phyloP scores from a whole-genome alignment of 306 rosid species.

The Quercus wislizeni region DNA sequence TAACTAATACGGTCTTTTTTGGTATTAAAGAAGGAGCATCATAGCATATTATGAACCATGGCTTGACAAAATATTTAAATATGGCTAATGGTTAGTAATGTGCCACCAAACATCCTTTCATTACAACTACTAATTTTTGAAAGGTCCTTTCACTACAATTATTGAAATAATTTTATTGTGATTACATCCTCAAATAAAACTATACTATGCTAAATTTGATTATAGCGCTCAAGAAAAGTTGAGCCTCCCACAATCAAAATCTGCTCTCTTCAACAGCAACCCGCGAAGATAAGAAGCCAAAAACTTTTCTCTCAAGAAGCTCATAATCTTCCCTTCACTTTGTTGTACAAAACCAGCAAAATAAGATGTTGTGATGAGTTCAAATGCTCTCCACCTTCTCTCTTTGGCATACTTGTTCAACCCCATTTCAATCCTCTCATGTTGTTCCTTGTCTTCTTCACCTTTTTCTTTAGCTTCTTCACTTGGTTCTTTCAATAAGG shows the following conservation, averaged over 20 bases:
- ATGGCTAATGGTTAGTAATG: too few relatives aligned
- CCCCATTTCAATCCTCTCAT: not conserved
- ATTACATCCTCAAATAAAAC: too few relatives aligned
- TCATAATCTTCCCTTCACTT: slow-evolving; percentile 29
- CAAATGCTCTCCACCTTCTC: not conserved
- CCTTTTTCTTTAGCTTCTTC: not conserved
- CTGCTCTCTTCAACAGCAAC: slow-evolving; percentile 25
- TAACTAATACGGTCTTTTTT: too few relatives aligned
- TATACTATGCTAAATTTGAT: too few relatives aligned
- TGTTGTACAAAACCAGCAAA: slow-evolving; percentile 41
- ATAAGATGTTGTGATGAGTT: not conserved
- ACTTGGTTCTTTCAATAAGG: not conserved
- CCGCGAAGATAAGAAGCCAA: slow-evolving; percentile 35
- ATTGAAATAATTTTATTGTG: too few relatives aligned
- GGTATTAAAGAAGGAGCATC: too few relatives aligned
- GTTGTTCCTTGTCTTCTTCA: not conserved
- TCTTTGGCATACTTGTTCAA: not conserved
- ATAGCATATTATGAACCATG: too few relatives aligned
- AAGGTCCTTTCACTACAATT: too few relatives aligned
- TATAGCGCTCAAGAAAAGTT: not conserved
- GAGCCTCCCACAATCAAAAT: slow-evolving; percentile 62
- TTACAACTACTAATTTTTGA: too few relatives aligned
- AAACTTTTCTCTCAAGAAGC: slow-evolving; percentile 47
- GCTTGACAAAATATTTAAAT: too few relatives aligned
- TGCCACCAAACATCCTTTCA: too few relatives aligned